Evolutionary conservation across 495 filamentous ascomycete genomes (phyloP), one percentile per base, ranked within the genome.

Genomic region (Tuber aestivum): DNA sequence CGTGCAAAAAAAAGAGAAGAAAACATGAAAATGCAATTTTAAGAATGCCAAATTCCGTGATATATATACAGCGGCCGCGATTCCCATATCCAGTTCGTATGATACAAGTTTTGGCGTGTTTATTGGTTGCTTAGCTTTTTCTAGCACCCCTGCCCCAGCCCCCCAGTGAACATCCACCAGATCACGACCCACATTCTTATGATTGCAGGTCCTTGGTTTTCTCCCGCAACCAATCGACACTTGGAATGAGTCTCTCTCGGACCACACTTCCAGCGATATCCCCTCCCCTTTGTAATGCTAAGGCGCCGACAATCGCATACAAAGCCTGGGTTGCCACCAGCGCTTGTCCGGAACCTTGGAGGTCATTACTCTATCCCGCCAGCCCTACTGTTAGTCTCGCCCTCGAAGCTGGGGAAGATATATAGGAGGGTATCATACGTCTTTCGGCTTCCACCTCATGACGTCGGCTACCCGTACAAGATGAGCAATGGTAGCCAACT

Each of bases 271-370:
- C 91, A 70, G 96, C 95, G 74, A 91, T 86, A 70, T 91, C 89
- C 70, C 92, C 93, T 41, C 95, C 95, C 78, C 91, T 90, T 84
- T 97, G 92, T 76, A 98, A 84, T 16, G 94, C 89, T 74, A 98
- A 84, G 38, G 96, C 95, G 38, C 95, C 95, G 50, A 98, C 83
- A 38, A 99, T 90, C 23, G 94, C 93, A 82, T 92, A 95, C 73
- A 97, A 80, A 35, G 92, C 88, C 72, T 92, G 89, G n/a, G 90
- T 86, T 70, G 94, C 85, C 50, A 98, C 89, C 20, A 89, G 82
- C 5, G 91, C 87, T 42, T 92, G 81, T 27, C 95, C 95, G 16
- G 94, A 97, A 38, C 79, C 84, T 38, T 86, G 79, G 48, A 97
- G 86, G 81, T 97, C 91, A 69, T 89, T 84, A 56, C 89, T 88